Conservation (phyloP, 2,329 filamentous ascomycete genomes). For the Cladosporium oxysporum region DNA sequence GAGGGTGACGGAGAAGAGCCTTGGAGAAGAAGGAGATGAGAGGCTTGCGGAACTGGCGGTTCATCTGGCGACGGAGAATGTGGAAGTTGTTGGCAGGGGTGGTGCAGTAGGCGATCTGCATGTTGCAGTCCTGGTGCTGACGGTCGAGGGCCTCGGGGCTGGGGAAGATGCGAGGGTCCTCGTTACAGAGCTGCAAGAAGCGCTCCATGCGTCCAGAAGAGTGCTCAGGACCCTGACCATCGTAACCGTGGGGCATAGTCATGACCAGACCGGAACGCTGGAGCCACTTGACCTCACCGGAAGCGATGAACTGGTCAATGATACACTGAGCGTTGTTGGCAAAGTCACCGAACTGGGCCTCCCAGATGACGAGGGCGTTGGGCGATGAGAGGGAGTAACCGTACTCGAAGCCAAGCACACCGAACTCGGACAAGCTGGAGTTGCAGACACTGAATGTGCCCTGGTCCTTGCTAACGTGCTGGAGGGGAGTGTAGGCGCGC, state of each 20-base stretch:
- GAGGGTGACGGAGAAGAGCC: slow-evolving; percentile 87
- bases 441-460: slow-evolving; percentile 96
- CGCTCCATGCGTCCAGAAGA: slow-evolving; percentile 96
- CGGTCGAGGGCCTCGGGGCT: slow-evolving; percentile 84
- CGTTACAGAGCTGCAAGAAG: slow-evolving; percentile 95
- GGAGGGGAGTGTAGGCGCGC: slow-evolving; percentile 86
- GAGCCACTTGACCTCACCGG: slow-evolving; percentile 97
- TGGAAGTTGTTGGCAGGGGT: slow-evolving; percentile 95
- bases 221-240: slow-evolving; percentile 97
- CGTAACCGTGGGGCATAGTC: slow-evolving; percentile 95
- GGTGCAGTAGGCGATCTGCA: slow-evolving; percentile 98
- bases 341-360: slow-evolving; percentile 99
- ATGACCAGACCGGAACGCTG: slow-evolving; percentile 95
- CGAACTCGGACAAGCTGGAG: slow-evolving; percentile 78
- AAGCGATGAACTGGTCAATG: slow-evolving; percentile 98
- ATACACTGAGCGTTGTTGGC: slow-evolving; percentile 99
- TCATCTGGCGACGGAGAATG: slow-evolving; percentile 93
- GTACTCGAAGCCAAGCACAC: slow-evolving; percentile 91
- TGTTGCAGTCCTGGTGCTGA: slow-evolving; percentile 99
- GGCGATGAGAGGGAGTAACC: slow-evolving; percentile 97
- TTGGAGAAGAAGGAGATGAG: slow-evolving; percentile 99
- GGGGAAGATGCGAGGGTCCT: slow-evolving; percentile 93
- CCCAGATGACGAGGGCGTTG: slow-evolving; percentile 98
- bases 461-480: slow-evolving; percentile 86
- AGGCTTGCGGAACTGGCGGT: slow-evolving; percentile 98